Percentiles rank a stretch among this genome's conserved stretches.
These are phyloP conservation scores for Fusarium albosuccineum DNA, from an alignment of 2,329 filamentous ascomycete species.

Conservation along the genomic window DNA sequence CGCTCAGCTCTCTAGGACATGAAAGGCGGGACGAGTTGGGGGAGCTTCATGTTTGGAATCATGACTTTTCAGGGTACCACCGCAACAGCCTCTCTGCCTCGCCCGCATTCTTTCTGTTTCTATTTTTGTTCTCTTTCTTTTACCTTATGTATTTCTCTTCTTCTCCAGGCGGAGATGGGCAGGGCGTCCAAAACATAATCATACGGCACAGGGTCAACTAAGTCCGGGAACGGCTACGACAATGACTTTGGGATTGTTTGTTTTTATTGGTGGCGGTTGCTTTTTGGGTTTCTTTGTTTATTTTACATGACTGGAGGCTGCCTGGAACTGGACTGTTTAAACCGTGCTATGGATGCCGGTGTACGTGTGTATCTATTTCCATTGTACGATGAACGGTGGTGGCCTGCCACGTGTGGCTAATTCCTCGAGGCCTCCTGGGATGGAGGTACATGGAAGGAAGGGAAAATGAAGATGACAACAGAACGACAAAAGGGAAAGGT, in stretches of 20 bases:
- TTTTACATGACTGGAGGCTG: slow-evolving; percentile 22
- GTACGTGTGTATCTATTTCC: slow-evolving; percentile 28
- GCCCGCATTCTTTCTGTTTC: slow-evolving; percentile 15
- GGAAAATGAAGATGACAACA: slow-evolving; percentile 20
- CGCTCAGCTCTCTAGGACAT: slow-evolving; percentile 22
- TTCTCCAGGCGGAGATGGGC: slow-evolving; percentile 21
- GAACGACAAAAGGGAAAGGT: slow-evolving; percentile 36
- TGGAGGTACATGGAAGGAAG: slow-evolving; percentile 25
- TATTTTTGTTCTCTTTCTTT: slow-evolving; percentile 6
- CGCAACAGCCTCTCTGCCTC: slow-evolving; percentile 7
- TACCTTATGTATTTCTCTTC: slow-evolving; percentile 18
- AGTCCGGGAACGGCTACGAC: slow-evolving; percentile 31
- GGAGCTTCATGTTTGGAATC: slow-evolving; percentile 24
- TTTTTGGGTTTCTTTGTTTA: slow-evolving; percentile 29
- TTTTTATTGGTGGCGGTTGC: slow-evolving; percentile 8
- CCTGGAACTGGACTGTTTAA: slow-evolving; percentile 12
- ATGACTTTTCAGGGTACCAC: slow-evolving; percentile 37
- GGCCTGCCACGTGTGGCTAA: slow-evolving; percentile 15
- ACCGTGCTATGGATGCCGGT: slow-evolving; percentile 9
- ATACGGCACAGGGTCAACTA: slow-evolving; percentile 22
- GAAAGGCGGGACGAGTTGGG: slow-evolving; percentile 6
- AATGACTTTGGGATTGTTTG: slow-evolving; percentile 13
- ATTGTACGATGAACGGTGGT: slow-evolving; percentile 34
- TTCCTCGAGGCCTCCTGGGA: slow-evolving; percentile 28
- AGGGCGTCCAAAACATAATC: slow-evolving; percentile 27